phyloP scores from a whole-genome alignment of 805 yeast species.

The Dipodascopsis uninucleata region DNA sequence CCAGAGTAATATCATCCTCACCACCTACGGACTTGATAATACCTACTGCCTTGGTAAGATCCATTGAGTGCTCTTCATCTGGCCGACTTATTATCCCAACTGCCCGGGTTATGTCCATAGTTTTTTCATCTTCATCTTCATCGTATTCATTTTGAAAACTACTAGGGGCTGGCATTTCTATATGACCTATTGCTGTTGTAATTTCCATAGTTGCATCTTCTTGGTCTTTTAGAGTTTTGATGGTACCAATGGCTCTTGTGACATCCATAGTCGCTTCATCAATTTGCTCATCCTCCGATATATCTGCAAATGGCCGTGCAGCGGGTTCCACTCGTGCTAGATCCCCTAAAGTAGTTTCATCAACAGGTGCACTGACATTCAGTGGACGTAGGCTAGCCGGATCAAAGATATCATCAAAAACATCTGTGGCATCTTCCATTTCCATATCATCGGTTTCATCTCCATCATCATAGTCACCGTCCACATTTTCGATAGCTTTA shows the following conservation, averaged over 20 bases:
- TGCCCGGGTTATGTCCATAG: slow-evolving; percentile 8
- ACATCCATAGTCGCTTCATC: slow-evolving; percentile 23
- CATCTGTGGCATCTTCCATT: slow-evolving; percentile 30
- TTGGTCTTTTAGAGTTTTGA: slow-evolving; percentile 9
- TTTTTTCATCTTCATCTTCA: no score
- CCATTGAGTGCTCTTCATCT: slow-evolving; percentile 3
- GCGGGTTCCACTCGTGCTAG: slow-evolving; percentile 1
- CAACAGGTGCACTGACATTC: neutral
- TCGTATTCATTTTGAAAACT: neutral
- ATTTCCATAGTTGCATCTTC: slow-evolving; percentile 26
- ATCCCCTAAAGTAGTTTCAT: neutral
- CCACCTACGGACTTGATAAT: neutral
- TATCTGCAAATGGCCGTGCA: neutral
- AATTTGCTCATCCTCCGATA: neutral
- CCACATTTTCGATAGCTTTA: no score
- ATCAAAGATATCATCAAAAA: slow-evolving; percentile 23
- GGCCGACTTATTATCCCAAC: no score
- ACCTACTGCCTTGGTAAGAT: slow-evolving; percentile 2
- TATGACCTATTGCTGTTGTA: slow-evolving; percentile 17
- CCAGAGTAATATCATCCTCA: slow-evolving; percentile 1
- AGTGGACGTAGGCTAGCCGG: neutral
- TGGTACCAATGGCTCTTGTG: slow-evolving; percentile 25
- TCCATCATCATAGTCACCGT: slow-evolving; percentile 9
- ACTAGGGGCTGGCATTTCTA: neutral
- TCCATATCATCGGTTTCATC: slow-evolving; percentile 24